phyloP scores from a whole-genome alignment of 2,329 filamentous ascomycete species.

The Nigrospora oryzae region DNA sequence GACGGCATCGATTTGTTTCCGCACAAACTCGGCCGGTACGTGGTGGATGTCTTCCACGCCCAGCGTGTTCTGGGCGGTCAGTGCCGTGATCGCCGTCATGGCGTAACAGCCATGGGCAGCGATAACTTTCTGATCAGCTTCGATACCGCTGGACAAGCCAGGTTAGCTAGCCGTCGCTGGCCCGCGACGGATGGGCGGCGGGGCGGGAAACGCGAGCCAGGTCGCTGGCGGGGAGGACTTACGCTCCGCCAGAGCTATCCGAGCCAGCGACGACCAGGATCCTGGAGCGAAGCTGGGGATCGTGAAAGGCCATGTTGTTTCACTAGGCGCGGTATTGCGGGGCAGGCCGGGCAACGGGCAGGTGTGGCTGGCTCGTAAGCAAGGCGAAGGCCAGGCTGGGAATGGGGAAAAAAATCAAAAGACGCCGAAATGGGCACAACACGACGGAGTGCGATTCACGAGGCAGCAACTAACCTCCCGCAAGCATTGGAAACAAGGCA shows the following conservation, averaged over 20 bases:
- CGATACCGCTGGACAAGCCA: conserved; percentile 59
- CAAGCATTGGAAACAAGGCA: too few species aligned
- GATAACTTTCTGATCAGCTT: conserved; percentile 93
- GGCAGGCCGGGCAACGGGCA: too few species aligned
- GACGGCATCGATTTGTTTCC: conserved; percentile 77
- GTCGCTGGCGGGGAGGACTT: conserved; percentile 25
- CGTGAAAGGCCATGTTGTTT: background rate
- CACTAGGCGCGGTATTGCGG: too few species aligned
- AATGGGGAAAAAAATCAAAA: too few species aligned
- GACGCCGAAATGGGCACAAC: too few species aligned
- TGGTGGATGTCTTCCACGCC: conserved; percentile 77
- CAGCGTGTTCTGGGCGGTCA: conserved; percentile 92
- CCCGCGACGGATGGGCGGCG: too few species aligned
- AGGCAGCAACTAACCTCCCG: too few species aligned
- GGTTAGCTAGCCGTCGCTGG: too few species aligned
- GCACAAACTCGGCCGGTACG: conserved; percentile 69
- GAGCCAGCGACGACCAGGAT: conserved; percentile 66
- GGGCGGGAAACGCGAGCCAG: too few species aligned
- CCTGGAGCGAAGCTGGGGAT: conserved; percentile 21
- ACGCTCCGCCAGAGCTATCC: conserved; percentile 70
- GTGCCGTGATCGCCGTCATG: conserved; percentile 88
- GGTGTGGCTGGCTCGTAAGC: too few species aligned
- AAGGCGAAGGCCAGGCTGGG: too few species aligned
- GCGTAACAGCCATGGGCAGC: conserved; percentile 90
- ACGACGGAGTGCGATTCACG: too few species aligned